Base-by-base conservation (phyloP, 164 flowering plant species). In the Brasenia schreberi region DNA sequence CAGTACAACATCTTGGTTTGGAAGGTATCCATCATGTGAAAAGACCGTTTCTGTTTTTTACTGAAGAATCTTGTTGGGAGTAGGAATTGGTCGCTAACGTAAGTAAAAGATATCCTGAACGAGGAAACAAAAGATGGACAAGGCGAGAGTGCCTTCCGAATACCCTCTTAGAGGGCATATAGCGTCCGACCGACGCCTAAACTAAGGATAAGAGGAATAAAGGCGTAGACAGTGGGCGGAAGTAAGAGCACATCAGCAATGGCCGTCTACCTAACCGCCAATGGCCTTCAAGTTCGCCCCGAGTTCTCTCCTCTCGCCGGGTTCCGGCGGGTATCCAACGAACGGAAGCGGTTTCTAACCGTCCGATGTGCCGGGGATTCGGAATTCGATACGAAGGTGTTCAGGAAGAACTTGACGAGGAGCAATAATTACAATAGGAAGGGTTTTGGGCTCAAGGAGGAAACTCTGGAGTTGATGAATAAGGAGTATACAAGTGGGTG, bases 391-490 rank as follows among this genome's bases (percentile, higher is more conserved):
- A 82, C 97, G 42, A 90, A 94, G 81, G 79, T 64, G 66, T 94
- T 94, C 70, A 73, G 97, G 58, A 78, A 84, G 62, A 89, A 94
- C 77, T 69, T 94, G 72, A 89, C 97, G 6, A 81, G 97, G 67
- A 85, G 97, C 73, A 65, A 86, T 75, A 89, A 94, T 71, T 94
- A 94, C 67, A 89, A 94, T 63, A 85, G 90, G 6, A 79, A 66
- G 66, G 98, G 98, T 1, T 94, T 89, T 70, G 97, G 98, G 0
- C 83, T 79, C 74, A 94, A 94, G 74, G 83, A 84, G 56, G 97
- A 84, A 74, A 94, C 96, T 66, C 77, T 87, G 5, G 74, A 85
- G 85, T 87, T 85, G 70, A 87, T 94, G 92, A 90, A 79, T 69
- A 83, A 71, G 64, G 98, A 89, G 81, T 93, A 86, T 73, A 87